Evolutionary conservation across 2,329 filamentous ascomycete genomes (phyloP).

Genomic region (Capronia coronata): DNA sequence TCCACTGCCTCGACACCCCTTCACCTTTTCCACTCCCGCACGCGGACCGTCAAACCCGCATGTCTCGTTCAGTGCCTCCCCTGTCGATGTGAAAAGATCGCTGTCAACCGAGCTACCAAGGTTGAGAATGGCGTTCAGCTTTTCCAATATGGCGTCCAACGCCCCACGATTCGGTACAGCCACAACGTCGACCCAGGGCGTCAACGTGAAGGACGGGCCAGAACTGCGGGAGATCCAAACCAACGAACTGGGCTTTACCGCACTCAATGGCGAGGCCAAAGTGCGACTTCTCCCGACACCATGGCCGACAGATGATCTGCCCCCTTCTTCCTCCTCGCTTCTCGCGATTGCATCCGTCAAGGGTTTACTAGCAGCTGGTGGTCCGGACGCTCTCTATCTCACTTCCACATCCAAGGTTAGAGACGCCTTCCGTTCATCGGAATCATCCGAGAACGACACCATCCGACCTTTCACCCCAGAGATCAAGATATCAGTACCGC

Average conservation of each 20-base stretch:
- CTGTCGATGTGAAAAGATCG: slow-evolving; percentile 32
- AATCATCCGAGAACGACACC: slow-evolving; percentile 41
- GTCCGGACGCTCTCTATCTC: slow-evolving; percentile 70
- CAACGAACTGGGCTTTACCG: slow-evolving; percentile 77
- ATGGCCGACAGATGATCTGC: slow-evolving; percentile 65
- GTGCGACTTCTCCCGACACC: slow-evolving; percentile 68
- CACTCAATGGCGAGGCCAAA: slow-evolving; percentile 61
- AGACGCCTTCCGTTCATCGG: slow-evolving; percentile 55
- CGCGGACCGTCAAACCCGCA: slow-evolving; percentile 38
- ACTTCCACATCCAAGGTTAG: slow-evolving; percentile 71
- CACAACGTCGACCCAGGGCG: slow-evolving; percentile 31
- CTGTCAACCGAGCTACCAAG: slow-evolving; percentile 36
- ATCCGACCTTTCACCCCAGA: slow-evolving; percentile 65
- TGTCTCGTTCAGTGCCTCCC: slow-evolving; percentile 18
- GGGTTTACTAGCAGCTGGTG: slow-evolving; percentile 79
- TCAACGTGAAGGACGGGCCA: slow-evolving; percentile 47
- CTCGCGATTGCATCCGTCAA: slow-evolving; percentile 73
- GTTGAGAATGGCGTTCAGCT: slow-evolving; percentile 58
- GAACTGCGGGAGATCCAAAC: slow-evolving; percentile 74
- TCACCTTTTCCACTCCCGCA: slow-evolving; percentile 33
- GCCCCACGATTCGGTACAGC: slow-evolving; percentile 39
- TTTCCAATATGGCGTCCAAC: slow-evolving; percentile 45
- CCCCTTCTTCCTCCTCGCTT: slow-evolving; percentile 71
- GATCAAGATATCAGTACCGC: slow-evolving; percentile 63
- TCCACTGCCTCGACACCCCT: slow-evolving; percentile 40